phyloP scores from a whole-genome alignment of 345 rosid genomes.

The Populus deltoides region DNA sequence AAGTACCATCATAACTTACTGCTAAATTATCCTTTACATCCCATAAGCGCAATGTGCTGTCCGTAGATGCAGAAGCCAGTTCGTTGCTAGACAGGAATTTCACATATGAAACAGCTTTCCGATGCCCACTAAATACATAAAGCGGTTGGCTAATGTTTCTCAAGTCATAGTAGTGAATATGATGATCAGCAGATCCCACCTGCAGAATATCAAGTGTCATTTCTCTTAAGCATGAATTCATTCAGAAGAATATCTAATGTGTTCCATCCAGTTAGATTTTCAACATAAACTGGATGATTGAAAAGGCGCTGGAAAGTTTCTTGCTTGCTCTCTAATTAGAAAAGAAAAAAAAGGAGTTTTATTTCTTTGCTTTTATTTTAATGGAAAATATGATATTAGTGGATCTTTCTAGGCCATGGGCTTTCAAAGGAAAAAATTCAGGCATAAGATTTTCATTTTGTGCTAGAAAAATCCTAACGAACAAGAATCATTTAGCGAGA shows the following conservation, averaged over 20 bases:
- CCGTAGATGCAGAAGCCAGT: constrained; percentile 94
- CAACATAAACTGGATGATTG: neutral
- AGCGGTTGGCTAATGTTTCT: constrained; percentile 77
- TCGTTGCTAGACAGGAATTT: constrained; percentile 76
- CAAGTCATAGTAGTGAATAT: constrained; percentile 76
- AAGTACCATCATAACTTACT: constrained; percentile 36
- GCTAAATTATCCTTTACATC: constrained; percentile 79
- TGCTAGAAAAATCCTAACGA: neutral
- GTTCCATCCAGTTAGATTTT: neutral
- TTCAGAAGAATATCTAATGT: neutral
- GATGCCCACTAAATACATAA: constrained; percentile 78
- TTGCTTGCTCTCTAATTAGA: neutral
- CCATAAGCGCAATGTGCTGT: constrained; percentile 85
- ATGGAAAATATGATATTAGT: neutral
- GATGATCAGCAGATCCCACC: constrained; percentile 95
- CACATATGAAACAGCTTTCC: constrained; percentile 84
- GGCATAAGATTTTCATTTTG: neutral
- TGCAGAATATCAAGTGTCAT: constrained; percentile 25
- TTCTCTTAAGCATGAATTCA: neutral
- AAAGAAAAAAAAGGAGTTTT: neutral
- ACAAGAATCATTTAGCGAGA: neutral
- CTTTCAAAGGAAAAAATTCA: neutral
- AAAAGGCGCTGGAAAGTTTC: neutral
- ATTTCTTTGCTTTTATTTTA: no score
- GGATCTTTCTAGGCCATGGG: neutral